Conservation (phyloP, 768 basidiomycete genomes). For the Leucosporidium creatinivorum region DNA sequence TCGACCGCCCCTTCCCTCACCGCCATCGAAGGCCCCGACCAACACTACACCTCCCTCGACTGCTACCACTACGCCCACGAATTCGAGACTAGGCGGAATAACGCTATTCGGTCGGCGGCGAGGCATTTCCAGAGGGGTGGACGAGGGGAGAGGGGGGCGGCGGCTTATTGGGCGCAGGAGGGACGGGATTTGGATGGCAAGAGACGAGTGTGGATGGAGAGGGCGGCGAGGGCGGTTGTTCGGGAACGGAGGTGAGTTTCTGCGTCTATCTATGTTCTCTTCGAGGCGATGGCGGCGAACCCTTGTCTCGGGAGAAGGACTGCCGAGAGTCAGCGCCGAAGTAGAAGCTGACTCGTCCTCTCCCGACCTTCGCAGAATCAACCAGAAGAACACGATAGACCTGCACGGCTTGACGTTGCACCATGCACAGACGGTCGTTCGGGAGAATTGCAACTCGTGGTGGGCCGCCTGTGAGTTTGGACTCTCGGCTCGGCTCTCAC, state of each 20-base stretch:
- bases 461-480: slow-evolving; percentile 22
- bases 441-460: slow-evolving; percentile 32
- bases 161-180: slow-evolving; percentile 42
- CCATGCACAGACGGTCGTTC: slow-evolving; percentile 32
- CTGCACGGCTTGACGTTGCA: slow-evolving; percentile 33
- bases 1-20: no score
- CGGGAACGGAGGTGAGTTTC: slow-evolving; percentile 36
- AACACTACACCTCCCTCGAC: no score
- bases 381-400: slow-evolving; percentile 24
- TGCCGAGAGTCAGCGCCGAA: no score
- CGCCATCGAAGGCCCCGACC: no score
- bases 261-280: no score
- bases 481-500: no score
- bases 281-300: no score
- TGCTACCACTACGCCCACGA: slow-evolving; percentile 26
- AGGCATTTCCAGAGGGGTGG: slow-evolving; percentile 36
- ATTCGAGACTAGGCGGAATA: slow-evolving; percentile 38
- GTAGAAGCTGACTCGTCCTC: background rate
- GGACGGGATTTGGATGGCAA: slow-evolving; percentile 39
- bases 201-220: slow-evolving; percentile 41
- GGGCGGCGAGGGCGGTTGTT: slow-evolving; percentile 41
- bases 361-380: slow-evolving; percentile 7
- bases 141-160: slow-evolving; percentile 35
- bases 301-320: no score
- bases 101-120: slow-evolving; percentile 41